These are phyloP conservation scores for Cryptomeria japonica DNA, from an alignment of 75 land plant genomes.

Conservation along the genomic window DNA sequence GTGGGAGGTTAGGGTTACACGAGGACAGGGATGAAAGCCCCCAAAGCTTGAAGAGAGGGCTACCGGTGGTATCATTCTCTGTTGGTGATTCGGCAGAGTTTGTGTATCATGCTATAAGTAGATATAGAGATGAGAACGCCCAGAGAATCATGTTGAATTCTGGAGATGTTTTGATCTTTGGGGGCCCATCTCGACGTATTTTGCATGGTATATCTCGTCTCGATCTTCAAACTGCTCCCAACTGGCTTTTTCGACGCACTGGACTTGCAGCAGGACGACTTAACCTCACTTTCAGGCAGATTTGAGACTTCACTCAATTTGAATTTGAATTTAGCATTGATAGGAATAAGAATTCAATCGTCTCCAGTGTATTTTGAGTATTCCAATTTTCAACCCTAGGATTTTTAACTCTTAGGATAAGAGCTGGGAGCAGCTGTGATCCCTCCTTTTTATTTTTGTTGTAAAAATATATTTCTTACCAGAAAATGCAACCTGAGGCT, in stretches of 20 bases:
- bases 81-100: slow-evolving; percentile 84
- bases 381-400: neutral
- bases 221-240: slow-evolving; percentile 42
- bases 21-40: slow-evolving; percentile 73
- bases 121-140: slow-evolving; percentile 44
- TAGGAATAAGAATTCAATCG: neutral
- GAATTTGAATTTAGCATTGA: neutral
- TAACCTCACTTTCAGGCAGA: slow-evolving; percentile 73
- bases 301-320: neutral
- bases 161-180: slow-evolving; percentile 81
- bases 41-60: slow-evolving; percentile 41
- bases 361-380: neutral
- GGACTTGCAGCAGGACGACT: slow-evolving; percentile 67
- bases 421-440: no score
- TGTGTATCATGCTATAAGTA: slow-evolving; percentile 41
- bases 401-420: no score
- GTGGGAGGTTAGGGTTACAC: slow-evolving; percentile 79
- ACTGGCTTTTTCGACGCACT: slow-evolving; percentile 36
- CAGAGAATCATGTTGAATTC: slow-evolving; percentile 58
- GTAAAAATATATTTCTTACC: no score
- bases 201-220: slow-evolving; percentile 66
- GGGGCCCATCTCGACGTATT: slow-evolving; percentile 63
- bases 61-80: slow-evolving; percentile 79
- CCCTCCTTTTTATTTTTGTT: no score
- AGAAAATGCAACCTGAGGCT: neutral